phyloP scores from a whole-genome alignment of 129 eudicot species.

The Tagetes erecta region DNA sequence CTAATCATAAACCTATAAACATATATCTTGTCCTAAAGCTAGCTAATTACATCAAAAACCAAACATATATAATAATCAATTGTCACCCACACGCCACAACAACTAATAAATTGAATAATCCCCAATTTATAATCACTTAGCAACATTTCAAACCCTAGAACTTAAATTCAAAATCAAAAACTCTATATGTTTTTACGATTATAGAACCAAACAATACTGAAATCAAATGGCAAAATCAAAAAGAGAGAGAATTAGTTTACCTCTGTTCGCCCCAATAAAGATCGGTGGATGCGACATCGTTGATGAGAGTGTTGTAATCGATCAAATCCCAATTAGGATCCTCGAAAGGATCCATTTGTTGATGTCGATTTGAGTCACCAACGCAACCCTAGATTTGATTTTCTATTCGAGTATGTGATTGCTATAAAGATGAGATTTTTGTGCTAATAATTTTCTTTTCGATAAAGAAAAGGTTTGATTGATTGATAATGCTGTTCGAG shows the following conservation, averaged over 20 bases:
- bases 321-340: constrained; percentile 50
- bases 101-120: not conserved
- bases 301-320: constrained; percentile 50
- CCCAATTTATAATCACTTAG: not conserved
- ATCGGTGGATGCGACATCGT: constrained; percentile 53
- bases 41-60: constrained; percentile 13
- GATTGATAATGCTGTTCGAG: constrained; percentile 25
- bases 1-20: not conserved
- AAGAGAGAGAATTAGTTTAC: constrained; percentile 16
- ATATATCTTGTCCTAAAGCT: constrained; percentile 1
- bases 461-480: not conserved
- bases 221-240: not conserved
- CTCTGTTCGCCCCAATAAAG: constrained; percentile 52
- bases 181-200: not conserved
- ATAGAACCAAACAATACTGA: not conserved
- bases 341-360: constrained; percentile 51
- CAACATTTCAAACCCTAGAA: constrained; percentile 27
- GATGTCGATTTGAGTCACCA: not conserved
- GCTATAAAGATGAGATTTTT: constrained; percentile 22
- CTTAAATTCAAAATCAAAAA: not conserved
- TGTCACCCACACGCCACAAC: too few species aligned
- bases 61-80: not conserved
- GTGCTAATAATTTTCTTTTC: not conserved
- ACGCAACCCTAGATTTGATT: constrained; percentile 32
- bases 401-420: constrained; percentile 12